A percentile compares a stretch with the other conserved stretches of the same genome.
Evolutionary conservation across 441 rosid genomes (phyloP).

Genomic region (Rhodomyrtus psidioides): DNA sequence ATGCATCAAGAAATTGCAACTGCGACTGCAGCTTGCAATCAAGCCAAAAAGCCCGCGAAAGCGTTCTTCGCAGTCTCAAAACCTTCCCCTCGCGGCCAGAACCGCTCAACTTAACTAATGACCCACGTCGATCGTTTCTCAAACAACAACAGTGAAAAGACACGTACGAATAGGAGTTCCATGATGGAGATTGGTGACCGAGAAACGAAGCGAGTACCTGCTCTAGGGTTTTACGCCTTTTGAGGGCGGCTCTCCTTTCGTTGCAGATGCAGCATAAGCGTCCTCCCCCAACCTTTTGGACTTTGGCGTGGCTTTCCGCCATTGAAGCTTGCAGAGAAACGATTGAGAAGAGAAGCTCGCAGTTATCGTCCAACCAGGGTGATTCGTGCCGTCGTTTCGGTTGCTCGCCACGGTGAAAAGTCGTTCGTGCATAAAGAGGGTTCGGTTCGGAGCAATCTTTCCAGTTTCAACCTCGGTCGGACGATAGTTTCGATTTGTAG

Average conservation of each 20-base stretch:
- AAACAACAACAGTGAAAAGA: neutral
- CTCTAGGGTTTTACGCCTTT: conserved; percentile 84
- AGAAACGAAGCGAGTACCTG: conserved; percentile 32
- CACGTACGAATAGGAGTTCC: neutral
- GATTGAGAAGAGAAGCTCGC: neutral
- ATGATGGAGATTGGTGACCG: too few species aligned
- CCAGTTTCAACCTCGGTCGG: neutral
- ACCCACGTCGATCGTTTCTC: neutral
- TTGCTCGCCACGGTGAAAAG: neutral
- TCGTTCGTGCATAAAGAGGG: neutral
- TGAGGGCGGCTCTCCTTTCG: conserved; percentile 60
- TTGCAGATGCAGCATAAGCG: conserved; percentile 63
- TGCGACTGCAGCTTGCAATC: neutral
- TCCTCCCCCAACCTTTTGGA: conserved; percentile 23
- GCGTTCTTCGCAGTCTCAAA: neutral
- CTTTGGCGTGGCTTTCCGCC: conserved; percentile 36
- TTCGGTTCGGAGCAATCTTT: neutral
- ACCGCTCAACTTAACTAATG: neutral
- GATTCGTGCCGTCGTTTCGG: neutral
- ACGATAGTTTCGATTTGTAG: too few species aligned
- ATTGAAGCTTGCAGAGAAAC: conserved; percentile 7
- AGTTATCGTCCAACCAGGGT: neutral
- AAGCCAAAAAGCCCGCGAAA: neutral
- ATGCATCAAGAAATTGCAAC: neutral
- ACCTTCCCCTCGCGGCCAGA: neutral